Conservation (phyloP, 805 yeast genomes). For the Suhomyces vadensis region DNA sequence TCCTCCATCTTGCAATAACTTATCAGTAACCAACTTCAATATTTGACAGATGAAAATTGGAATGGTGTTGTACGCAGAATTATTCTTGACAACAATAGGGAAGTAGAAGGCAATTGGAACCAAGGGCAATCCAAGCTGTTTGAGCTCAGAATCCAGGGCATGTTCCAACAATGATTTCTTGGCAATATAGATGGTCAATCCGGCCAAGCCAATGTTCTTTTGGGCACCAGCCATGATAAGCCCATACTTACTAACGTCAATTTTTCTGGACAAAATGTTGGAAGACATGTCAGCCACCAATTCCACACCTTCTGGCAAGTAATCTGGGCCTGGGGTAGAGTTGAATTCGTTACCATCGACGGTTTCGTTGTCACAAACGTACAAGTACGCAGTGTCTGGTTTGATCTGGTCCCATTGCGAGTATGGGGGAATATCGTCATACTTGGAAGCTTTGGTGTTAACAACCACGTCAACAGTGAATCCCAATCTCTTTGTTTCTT, state of each 20-base stretch:
- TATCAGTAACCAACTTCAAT: conserved; percentile 71
- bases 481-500: conserved; percentile 86
- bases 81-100: conserved; percentile 82
- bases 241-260: conserved; percentile 85
- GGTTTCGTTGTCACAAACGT: conserved; percentile 95
- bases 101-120: conserved; percentile 88
- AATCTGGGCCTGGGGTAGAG: conserved; percentile 49
- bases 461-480: conserved; percentile 67
- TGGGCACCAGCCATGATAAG: conserved; percentile 97
- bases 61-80: conserved; percentile 93
- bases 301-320: conserved; percentile 67
- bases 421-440: conserved; percentile 63
- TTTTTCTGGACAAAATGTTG: conserved; percentile 75
- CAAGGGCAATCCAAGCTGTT: conserved; percentile 64
- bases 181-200: conserved; percentile 87
- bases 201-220: conserved; percentile 96
- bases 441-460: conserved; percentile 63
- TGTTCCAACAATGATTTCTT: conserved; percentile 75
- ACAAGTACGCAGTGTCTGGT: conserved; percentile 76
- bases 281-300: conserved; percentile 95
- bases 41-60: conserved; percentile 92
- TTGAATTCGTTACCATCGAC: conserved; percentile 90
- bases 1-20: conserved; percentile 71
- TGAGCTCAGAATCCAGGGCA: conserved; percentile 62
- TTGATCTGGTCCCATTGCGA: conserved; percentile 61